phyloP scores from a whole-genome alignment of 2,329 filamentous ascomycete genomes.

The Volutella citrinella region DNA sequence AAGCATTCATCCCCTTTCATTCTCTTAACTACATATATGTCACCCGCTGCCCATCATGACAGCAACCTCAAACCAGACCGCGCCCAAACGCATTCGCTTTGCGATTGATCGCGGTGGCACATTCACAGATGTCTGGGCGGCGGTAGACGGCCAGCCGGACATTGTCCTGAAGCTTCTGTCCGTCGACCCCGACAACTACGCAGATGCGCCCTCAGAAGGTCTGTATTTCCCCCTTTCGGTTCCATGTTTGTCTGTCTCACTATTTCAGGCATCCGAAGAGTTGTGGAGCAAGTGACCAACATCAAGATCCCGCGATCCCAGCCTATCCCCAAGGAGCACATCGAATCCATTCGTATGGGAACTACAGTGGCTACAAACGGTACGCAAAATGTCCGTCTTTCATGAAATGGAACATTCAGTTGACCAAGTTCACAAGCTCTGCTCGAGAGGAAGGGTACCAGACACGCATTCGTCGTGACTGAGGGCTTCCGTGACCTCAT shows the following conservation, averaged over 20 bases:
- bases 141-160: slow-evolving; percentile 8
- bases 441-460: slow-evolving; percentile 68
- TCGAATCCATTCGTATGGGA: slow-evolving; percentile 71
- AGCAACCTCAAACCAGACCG: not conserved
- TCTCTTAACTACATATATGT: no score
- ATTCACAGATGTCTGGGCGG: slow-evolving; percentile 12
- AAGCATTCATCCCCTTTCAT: not conserved
- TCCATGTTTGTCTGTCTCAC: not conserved
- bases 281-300: slow-evolving; percentile 4
- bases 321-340: slow-evolving; percentile 30
- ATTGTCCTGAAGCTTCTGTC: slow-evolving; percentile 11
- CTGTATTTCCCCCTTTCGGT: not conserved
- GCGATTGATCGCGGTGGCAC: slow-evolving; percentile 11
- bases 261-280: slow-evolving; percentile 9
- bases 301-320: slow-evolving; percentile 25
- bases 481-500: slow-evolving; percentile 70
- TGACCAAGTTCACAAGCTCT: no score
- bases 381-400: no score
- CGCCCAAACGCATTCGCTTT: slow-evolving; percentile 6
- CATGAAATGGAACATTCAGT: no score
- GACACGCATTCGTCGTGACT: slow-evolving; percentile 66
- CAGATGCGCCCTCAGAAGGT: slow-evolving; percentile 65
- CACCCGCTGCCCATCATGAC: not conserved
- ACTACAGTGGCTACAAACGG: no score
- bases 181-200: slow-evolving; percentile 67